Evolutionary conservation across 2,329 filamentous ascomycete genomes (phyloP).

Genomic region (Aspergillus ruber): DNA sequence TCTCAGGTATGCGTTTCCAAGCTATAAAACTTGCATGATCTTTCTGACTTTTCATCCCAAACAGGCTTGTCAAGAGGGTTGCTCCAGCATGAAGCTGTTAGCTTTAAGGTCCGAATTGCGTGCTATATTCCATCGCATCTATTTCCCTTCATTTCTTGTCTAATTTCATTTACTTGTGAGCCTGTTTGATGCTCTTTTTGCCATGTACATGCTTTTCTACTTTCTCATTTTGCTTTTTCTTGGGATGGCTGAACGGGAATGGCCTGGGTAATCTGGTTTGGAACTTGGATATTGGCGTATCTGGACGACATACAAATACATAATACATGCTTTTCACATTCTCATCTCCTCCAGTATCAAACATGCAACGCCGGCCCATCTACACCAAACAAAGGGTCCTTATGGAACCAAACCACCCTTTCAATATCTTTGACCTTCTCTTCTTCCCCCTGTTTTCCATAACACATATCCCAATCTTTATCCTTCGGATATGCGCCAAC

Average conservation of each 20-base stretch:
- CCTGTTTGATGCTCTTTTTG: neutral
- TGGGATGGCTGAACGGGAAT: too few species aligned
- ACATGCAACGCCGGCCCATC: slow-evolving; percentile 46
- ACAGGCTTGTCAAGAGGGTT: slow-evolving; percentile 35
- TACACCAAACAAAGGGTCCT: slow-evolving; percentile 55
- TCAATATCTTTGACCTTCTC: slow-evolving; percentile 45
- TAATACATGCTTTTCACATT: too few species aligned
- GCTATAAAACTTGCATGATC: neutral
- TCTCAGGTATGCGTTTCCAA: slow-evolving; percentile 48
- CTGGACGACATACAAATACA: neutral
- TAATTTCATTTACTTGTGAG: neutral
- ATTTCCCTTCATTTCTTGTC: neutral
- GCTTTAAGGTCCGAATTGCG: too few species aligned
- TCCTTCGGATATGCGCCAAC: slow-evolving; percentile 58
- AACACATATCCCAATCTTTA: slow-evolving; percentile 64
- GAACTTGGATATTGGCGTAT: neutral
- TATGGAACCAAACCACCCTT: slow-evolving; percentile 50
- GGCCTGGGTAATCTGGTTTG: too few species aligned
- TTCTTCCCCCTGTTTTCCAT: slow-evolving; percentile 54
- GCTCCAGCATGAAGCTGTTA: slow-evolving; percentile 2
- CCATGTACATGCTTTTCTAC: too few species aligned
- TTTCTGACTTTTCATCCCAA: slow-evolving; percentile 5
- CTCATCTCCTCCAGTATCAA: slow-evolving; percentile 7
- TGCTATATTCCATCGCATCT: neutral
- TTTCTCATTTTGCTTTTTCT: too few species aligned